Conservation (phyloP, 2,329 filamentous ascomycete genomes). For the Calycina herbarum region DNA sequence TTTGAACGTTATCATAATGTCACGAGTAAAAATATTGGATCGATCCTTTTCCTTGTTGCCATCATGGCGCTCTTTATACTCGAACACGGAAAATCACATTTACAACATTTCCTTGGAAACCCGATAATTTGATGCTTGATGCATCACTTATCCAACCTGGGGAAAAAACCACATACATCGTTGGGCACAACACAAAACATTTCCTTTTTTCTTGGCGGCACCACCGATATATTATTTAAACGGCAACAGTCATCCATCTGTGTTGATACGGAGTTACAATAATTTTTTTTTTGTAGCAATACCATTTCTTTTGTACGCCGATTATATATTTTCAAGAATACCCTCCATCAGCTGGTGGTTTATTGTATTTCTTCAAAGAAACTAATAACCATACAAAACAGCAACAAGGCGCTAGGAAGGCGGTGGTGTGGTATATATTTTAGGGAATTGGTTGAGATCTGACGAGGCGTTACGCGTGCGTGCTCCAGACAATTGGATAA, state of each 20-base stretch:
- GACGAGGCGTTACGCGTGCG: constrained; percentile 14
- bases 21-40: constrained; percentile 3
- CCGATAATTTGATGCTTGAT: constrained; percentile 4
- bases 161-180: not conserved
- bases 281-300: constrained; percentile 15
- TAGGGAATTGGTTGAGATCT: constrained; percentile 10
- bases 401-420: constrained; percentile 2
- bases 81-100: not conserved
- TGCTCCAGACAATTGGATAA: constrained; percentile 11
- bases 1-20: constrained; percentile 1
- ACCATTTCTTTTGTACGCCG: constrained; percentile 16
- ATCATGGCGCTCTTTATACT: not conserved
- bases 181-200: not conserved
- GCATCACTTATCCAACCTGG: not conserved
- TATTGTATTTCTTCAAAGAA: constrained; percentile 7
- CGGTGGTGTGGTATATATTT: not conserved
- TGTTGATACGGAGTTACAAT: constrained; percentile 15
- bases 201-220: constrained; percentile 3
- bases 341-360: constrained; percentile 1
- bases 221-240: constrained; percentile 9
- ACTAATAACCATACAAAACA: constrained; percentile 7
- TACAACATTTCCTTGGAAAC: not conserved
- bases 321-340: constrained; percentile 15
- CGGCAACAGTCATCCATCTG: constrained; percentile 11
- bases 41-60: not conserved